Evolutionary conservation across 129 eudicot genomes (phyloP), one percentile per base, ranked within the genome.

Genomic region (Arctium lappa): DNA sequence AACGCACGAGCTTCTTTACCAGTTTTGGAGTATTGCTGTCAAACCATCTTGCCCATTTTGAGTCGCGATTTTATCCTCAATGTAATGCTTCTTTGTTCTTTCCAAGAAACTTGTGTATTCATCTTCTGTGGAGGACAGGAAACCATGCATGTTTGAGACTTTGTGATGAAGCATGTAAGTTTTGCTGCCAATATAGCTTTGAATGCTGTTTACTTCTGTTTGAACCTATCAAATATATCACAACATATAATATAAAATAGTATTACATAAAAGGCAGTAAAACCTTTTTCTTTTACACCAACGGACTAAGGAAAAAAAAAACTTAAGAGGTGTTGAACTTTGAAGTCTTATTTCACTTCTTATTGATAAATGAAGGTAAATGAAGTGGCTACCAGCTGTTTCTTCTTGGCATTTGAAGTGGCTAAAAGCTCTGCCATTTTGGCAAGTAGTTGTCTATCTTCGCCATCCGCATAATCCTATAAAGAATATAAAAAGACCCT

Each of bases 371-470:
- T 13, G 62, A 32, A 36, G 37, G n/a, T 22, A 82, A 75, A 7
- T 37, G 22, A 42, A 71, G 15, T n/a, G 29, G 9, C 30, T 73
- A 92, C 97, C 88, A 92, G 46, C 66, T 90, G 91, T 69, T 92
- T 89, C 86, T 87, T 92, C 81, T 89, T 88, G 12, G 89, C 86
- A 84, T 78, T 89, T 78, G 94, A 90, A 89, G 65, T 89, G 71
- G 94, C 87, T 53, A 92, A 83, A 76, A 92, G 85, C 78, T 92
- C 93, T 66, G 91, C 88, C 74, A 92, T 84, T 85, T 89, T 91
- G 16, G 86, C 84, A n/a, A 92, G 18, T 11, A 90, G 79, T 77
- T 85, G 84, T 56, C 32, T 89, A 76, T 90, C 91, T 92, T 92
- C 94, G 69, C 37, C 83, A 36, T 85, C 88, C 50, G 93, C 87